Evolutionary conservation across 495 filamentous ascomycete genomes (phyloP).

Genomic region (Collariella sp.): DNA sequence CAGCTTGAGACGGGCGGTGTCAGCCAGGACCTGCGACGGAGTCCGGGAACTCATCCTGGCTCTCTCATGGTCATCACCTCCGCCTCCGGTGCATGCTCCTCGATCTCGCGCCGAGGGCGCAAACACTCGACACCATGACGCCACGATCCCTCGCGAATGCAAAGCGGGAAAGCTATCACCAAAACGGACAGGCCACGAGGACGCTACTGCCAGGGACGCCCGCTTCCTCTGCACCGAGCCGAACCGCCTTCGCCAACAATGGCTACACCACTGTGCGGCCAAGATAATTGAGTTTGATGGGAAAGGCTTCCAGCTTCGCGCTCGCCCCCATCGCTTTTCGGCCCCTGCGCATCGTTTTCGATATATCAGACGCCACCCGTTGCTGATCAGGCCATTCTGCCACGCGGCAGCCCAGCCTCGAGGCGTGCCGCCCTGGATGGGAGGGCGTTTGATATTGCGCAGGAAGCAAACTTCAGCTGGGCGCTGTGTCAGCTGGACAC

Average conservation of each 20-base stretch:
- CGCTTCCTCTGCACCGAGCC: background rate
- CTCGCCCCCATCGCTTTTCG: background rate
- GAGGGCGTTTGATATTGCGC: background rate
- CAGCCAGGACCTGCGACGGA: background rate
- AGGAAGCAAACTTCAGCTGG: background rate
- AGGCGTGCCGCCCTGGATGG: background rate
- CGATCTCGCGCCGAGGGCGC: background rate
- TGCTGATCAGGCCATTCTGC: background rate
- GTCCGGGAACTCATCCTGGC: background rate
- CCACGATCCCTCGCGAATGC: background rate
- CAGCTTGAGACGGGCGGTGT: too few relatives aligned
- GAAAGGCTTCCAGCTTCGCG: background rate
- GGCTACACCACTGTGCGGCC: background rate
- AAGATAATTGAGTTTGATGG: background rate
- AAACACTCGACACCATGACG: background rate
- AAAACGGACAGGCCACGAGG: background rate
- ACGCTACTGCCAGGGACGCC: background rate
- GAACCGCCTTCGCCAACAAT: background rate
- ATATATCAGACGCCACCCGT: conserved; percentile 2
- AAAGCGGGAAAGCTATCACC: background rate
- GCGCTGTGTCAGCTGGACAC: background rate
- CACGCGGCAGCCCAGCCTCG: background rate
- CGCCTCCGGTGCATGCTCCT: background rate
- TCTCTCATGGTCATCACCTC: background rate
- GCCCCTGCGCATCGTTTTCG: background rate